Percentiles rank a stretch among this genome's conserved stretches.
Evolutionary conservation across 139 green algal genomes (phyloP).

Genomic region (Eudorina sp.): DNA sequence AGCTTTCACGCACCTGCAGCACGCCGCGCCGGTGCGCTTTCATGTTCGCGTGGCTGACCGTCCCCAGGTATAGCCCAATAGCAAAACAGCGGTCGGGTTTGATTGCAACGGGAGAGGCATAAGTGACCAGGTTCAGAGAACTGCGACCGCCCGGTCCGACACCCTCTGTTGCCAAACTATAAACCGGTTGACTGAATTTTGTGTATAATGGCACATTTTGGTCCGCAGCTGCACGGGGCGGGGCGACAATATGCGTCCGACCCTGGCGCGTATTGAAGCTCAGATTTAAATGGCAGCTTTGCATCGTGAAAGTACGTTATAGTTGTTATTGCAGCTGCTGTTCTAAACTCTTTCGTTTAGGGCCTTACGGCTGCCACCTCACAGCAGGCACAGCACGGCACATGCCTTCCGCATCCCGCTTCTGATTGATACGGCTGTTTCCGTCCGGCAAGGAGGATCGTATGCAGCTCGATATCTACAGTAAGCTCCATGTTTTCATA

Average conservation of each 20-base stretch:
- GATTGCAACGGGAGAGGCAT: slow-evolving; percentile 30
- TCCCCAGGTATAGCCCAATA: slow-evolving; percentile 47
- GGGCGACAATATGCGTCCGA: neutral
- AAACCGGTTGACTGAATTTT: slow-evolving; percentile 34
- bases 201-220: slow-evolving; percentile 34
- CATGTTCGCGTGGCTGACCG: slow-evolving; percentile 46
- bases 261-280: too few relatives aligned
- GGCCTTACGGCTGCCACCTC: too few relatives aligned
- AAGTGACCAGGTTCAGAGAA: slow-evolving; percentile 45
- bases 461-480: too few relatives aligned
- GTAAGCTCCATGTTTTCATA: too few relatives aligned
- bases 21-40: slow-evolving; percentile 12
- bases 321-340: neutral
- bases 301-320: neutral
- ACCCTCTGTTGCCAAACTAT: neutral
- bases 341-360: too few relatives aligned
- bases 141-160: neutral
- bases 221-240: neutral
- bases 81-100: slow-evolving; percentile 39
- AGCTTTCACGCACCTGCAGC: slow-evolving; percentile 46
- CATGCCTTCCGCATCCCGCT: too few relatives aligned
- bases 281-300: neutral
- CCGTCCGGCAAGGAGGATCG: too few relatives aligned
- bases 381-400: too few relatives aligned
- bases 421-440: too few relatives aligned